phyloP scores from a whole-genome alignment of 495 filamentous ascomycete genomes.

The Aspergillus ostianus region DNA sequence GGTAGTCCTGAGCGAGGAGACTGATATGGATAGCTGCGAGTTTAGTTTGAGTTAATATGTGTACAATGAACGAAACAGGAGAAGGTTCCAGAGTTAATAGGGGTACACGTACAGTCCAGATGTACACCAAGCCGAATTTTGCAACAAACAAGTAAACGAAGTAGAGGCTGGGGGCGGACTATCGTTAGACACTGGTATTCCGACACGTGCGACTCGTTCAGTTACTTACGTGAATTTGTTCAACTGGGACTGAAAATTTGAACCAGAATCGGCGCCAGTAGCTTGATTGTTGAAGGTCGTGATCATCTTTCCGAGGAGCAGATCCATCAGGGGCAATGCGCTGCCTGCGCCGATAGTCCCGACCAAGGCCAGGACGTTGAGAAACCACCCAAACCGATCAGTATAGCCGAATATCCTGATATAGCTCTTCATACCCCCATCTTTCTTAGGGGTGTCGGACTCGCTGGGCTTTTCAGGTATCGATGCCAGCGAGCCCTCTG shows the following conservation, averaged over 20 bases:
- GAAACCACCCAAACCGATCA: conserved; percentile 5
- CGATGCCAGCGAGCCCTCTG: background rate
- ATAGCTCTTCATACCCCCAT: conserved; percentile 4
- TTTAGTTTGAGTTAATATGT: background rate
- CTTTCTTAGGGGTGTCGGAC: background rate
- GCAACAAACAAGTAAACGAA: conserved; percentile 6
- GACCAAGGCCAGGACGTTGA: conserved; percentile 7
- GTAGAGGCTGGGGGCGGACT: background rate
- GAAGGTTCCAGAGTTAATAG: background rate
- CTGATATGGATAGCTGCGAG: background rate
- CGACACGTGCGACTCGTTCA: too few species aligned
- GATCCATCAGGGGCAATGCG: conserved; percentile 8
- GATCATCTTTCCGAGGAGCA: conserved; percentile 8
- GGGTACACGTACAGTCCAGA: conserved; percentile 2
- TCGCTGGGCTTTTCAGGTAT: background rate
- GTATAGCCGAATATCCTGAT: conserved; percentile 7
- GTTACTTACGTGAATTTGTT: conserved; percentile 3
- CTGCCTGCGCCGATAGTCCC: conserved; percentile 7
- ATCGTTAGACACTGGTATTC: background rate
- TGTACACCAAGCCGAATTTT: conserved; percentile 1
- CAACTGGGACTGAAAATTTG: conserved; percentile 2
- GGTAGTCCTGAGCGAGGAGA: conserved; percentile 3
- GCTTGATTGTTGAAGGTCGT: conserved; percentile 6
- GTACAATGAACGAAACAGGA: background rate
- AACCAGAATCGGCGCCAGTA: background rate